A percentile compares a stretch with the other conserved stretches of the same genome.
phyloP scores from a whole-genome alignment of 345 rosid genomes.

The Orychophragmus violaceus region DNA sequence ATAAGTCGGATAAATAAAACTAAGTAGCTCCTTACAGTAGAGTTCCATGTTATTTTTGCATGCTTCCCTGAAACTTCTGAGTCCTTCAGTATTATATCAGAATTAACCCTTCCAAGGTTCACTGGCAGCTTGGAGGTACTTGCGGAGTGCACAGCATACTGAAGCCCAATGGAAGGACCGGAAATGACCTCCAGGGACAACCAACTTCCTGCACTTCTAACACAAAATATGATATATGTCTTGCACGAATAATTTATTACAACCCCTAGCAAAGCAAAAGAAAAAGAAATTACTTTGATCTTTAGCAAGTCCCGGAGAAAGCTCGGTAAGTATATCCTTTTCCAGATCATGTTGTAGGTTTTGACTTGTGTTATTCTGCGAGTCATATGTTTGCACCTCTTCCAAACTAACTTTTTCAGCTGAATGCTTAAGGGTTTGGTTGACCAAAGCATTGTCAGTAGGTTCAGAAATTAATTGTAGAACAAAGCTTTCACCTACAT shows the following conservation, averaged over 20 bases:
- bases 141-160: slow-evolving; percentile 49
- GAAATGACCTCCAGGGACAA: slow-evolving; percentile 80
- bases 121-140: slow-evolving; percentile 68
- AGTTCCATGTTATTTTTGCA: slow-evolving; percentile 91
- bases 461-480: slow-evolving; percentile 55
- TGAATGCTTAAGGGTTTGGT: slow-evolving; percentile 62
- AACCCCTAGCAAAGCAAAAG: slow-evolving; percentile 25
- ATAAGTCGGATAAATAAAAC: slow-evolving; percentile 13
- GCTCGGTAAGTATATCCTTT: slow-evolving; percentile 32
- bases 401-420: slow-evolving; percentile 27
- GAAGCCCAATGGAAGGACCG: slow-evolving; percentile 77
- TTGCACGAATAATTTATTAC: slow-evolving; percentile 32
- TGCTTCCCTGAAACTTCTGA: slow-evolving; percentile 97
- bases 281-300: slow-evolving; percentile 67
- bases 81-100: slow-evolving; percentile 72
- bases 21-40: slow-evolving; percentile 44
- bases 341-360: slow-evolving; percentile 25
- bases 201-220: slow-evolving; percentile 95
- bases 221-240: slow-evolving; percentile 46
- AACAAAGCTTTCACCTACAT: slow-evolving; percentile 58
- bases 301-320: slow-evolving; percentile 32
- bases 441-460: slow-evolving; percentile 46
- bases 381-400: slow-evolving; percentile 37
- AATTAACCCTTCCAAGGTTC: slow-evolving; percentile 79
- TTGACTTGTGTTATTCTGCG: slow-evolving; percentile 35